Evolutionary conservation across 2,329 filamentous ascomycete genomes (phyloP).

Genomic region (Fusarium acutatum): DNA sequence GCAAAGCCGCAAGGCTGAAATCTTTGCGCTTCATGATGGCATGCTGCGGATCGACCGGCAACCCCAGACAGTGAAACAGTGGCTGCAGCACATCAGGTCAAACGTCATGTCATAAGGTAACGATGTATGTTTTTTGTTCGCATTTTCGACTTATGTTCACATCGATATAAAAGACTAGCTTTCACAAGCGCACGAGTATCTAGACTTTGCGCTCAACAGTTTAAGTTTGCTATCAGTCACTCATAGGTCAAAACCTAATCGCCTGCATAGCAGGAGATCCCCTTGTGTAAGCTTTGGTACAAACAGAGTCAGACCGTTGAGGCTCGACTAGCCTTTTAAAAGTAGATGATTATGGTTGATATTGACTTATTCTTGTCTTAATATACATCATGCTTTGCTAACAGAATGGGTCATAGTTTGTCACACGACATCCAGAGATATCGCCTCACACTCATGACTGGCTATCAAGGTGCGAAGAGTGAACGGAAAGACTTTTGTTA

Average conservation of each 20-base stretch:
- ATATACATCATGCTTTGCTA: rapidly evolving
- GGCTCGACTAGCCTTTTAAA: background rate
- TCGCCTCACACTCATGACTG: too few relatives aligned
- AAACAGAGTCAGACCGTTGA: too few relatives aligned
- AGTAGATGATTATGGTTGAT: rapidly evolving
- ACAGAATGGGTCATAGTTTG: too few relatives aligned
- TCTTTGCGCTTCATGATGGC: background rate
- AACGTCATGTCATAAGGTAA: background rate
- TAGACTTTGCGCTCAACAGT: background rate
- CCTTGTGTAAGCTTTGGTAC: background rate
- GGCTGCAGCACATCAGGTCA: background rate
- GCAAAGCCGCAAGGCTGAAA: rapidly evolving
- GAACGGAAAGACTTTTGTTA: too few relatives aligned
- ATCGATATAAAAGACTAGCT: background rate
- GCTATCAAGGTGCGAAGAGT: too few relatives aligned
- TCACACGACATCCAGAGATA: background rate
- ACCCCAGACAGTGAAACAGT: background rate
- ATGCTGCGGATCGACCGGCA: background rate
- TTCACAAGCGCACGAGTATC: rapidly evolving
- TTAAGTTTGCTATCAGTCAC: background rate
- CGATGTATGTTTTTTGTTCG: rapidly evolving
- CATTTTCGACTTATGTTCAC: background rate
- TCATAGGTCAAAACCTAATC: background rate
- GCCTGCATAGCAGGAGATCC: rapidly evolving
- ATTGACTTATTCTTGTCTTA: background rate